Base-by-base conservation (phyloP, 1,284 basidiomycete species). In the Cystobasidium pallidum region DNA sequence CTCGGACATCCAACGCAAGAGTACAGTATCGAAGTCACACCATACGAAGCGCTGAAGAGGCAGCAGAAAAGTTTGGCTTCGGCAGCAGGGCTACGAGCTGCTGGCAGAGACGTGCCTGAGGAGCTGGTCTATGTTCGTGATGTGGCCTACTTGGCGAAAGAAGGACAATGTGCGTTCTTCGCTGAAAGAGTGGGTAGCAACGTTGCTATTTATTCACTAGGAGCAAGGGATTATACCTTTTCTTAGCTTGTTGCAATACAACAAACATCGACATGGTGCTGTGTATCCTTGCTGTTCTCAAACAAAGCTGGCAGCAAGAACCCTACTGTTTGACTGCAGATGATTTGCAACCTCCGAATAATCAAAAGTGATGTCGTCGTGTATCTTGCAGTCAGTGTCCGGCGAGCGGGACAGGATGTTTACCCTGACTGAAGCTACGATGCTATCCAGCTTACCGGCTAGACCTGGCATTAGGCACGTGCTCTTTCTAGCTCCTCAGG, bases 141-240 rank as follows among this genome's bases (percentile, higher is more conserved):
- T 57, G 72, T 75, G 0, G 75, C 75, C 3, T 75, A 78, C 26
- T 13, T 51, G 2, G 43, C 66, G 3, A 62, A 65, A 24, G 70
- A 68, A 43, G 55, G 49, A 10, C 57, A 70, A 41, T 73, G 75
- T 49, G 51, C 76, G 1, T 72, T 77, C 52, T 77, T 73, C 51
- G 55, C 73, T 26, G 66, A 78, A 43, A 63, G 65, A 4, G 58
- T 70, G 7, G 75, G 75, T 1, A 54, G 51, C 21, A 62, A 58
- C 13, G 34, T 73, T 43, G 34, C 45, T 21, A 63, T 73, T 21
- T 49, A 73, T 32, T 54, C 58, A 24, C 30, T 73, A 30, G 66
- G 47, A 19, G 54, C 54, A 36, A n/a, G 10, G 13, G 54, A 32
- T 34, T 57, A 57, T 57, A 34, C 54, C 28, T 55, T 55, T 19